These are phyloP conservation scores for Lentinula novae-zelandiae DNA, from an alignment of 1,284 basidiomycete genomes.

Conservation along the genomic window DNA sequence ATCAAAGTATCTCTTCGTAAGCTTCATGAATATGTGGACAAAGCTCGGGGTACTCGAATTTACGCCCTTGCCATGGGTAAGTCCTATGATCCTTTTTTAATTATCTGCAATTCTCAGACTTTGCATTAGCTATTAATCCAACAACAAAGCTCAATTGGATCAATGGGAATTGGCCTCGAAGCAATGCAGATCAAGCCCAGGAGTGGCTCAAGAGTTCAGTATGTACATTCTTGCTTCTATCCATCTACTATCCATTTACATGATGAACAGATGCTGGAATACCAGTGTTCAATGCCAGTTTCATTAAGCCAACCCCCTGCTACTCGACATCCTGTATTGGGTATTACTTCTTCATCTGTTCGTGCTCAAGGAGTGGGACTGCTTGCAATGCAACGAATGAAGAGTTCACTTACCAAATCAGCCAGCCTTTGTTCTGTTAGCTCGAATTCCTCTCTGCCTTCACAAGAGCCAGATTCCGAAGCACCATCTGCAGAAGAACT, in stretches of 20 bases:
- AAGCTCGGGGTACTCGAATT: slow-evolving; percentile 22
- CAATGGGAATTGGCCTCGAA: neutral
- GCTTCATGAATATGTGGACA: slow-evolving; percentile 27
- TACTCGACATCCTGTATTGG: neutral
- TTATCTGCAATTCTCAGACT: neutral
- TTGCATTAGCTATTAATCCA: neutral
- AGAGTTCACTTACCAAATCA: neutral
- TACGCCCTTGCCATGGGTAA: slow-evolving; percentile 33
- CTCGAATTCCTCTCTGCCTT: neutral
- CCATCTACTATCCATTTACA: too few species aligned
- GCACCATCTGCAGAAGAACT: too few species aligned
- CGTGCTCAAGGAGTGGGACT: neutral
- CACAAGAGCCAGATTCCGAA: neutral
- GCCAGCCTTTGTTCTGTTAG: neutral
- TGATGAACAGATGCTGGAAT: too few species aligned
- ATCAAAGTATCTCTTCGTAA: slow-evolving; percentile 23
- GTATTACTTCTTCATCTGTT: neutral
- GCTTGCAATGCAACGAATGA: neutral
- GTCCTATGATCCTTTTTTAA: slow-evolving; percentile 9
- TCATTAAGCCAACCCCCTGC: too few species aligned
- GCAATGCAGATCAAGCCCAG: neutral
- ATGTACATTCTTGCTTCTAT: too few species aligned
- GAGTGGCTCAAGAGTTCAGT: neutral
- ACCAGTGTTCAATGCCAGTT: too few species aligned
- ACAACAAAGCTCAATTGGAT: neutral